Base-by-base conservation (phyloP, 2,329 filamentous ascomycete species). In the Penicillium vulpinum region DNA sequence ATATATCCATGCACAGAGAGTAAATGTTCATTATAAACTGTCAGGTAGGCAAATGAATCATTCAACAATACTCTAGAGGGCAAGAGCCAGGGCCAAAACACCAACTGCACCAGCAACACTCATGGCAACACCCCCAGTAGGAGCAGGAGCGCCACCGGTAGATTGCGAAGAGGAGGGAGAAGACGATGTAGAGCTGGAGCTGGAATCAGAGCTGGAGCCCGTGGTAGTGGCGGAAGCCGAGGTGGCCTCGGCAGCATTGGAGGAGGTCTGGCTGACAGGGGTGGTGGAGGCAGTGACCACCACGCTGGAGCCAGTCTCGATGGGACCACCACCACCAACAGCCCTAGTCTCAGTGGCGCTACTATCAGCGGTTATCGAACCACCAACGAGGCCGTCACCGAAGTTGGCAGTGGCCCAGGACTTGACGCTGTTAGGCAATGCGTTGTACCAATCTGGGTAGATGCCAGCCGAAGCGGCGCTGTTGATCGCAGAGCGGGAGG, bases 361-460 rank as follows among this genome's bases (percentile, higher is more conserved):
- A n/a, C 28, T 43, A 28, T 49, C 53, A 36, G 33, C 29, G 46
- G 51, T 49, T 22, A 41, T 40, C 11, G 38, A 26, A 35, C 15
- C 24, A 28, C 21, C 39, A 24, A 24, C 7, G 6, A 54, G 0
- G 16, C 31, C 28, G 10, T 40, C n/a, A 2, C 40, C 26, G 2
- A 55, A 24, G 5, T 53, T 7, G 24, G 50, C 33, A 35, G 63
- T 61, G 22, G 67, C 54, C 56, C 65, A 70, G 28, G 62, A 66
- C 57, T 68, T 64, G 29, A 67, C 64, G 35, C 60, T 61, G 39
- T 44, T 52, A 11, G 67, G 68, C 10, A 70, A 60, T 16, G 47
- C 49, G 49, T 65, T 63, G 47, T 69, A 70, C 68, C 68, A 70
- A 45, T 52, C 63, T 4, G 68, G 66, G 11, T 61, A 61, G 50